Conservation (phyloP, 1,139 yeast genomes). For the Taphrina pruni region DNA sequence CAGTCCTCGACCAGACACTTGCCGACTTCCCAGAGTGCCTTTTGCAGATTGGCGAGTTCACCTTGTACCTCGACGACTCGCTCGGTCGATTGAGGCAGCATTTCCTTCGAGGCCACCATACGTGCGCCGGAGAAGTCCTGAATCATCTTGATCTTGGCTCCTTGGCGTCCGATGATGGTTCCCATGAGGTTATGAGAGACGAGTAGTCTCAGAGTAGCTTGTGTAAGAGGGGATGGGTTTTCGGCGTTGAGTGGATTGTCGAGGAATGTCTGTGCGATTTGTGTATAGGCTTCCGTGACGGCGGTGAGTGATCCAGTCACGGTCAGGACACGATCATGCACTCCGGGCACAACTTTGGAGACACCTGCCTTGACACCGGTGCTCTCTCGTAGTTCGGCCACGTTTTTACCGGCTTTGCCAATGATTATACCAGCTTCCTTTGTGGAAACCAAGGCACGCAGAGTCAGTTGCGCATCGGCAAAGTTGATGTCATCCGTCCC, state of each 20-base stretch:
- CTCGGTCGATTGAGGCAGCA: slow-evolving; percentile 82
- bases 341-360: slow-evolving; percentile 78
- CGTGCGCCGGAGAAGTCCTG: slow-evolving; percentile 74
- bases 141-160: slow-evolving; percentile 78
- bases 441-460: slow-evolving; percentile 75
- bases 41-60: slow-evolving; percentile 65
- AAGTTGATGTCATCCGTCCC: slow-evolving; percentile 43
- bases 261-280: slow-evolving; percentile 39
- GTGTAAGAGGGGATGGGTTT: slow-evolving; percentile 42
- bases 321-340: slow-evolving; percentile 82
- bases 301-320: slow-evolving; percentile 79
- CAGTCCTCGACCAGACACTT: slow-evolving; percentile 78
- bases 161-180: slow-evolving; percentile 84
- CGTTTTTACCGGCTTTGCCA: slow-evolving; percentile 84
- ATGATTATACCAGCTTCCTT: slow-evolving; percentile 91
- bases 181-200: slow-evolving; percentile 91
- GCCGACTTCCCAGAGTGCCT: slow-evolving; percentile 66
- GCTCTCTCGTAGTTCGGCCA: slow-evolving; percentile 75
- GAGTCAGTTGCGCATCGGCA: slow-evolving; percentile 49
- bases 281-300: slow-evolving; percentile 56
- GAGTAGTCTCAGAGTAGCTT: slow-evolving; percentile 68
- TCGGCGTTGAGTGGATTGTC: slow-evolving; percentile 34
- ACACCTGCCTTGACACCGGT: slow-evolving; percentile 89
- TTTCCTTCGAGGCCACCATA: slow-evolving; percentile 87
- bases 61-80: slow-evolving; percentile 91